Evolutionary conservation across 345 rosid genomes (phyloP), one percentile per base, ranked within the genome.

Genomic region (Euphorbia lathyris): DNA sequence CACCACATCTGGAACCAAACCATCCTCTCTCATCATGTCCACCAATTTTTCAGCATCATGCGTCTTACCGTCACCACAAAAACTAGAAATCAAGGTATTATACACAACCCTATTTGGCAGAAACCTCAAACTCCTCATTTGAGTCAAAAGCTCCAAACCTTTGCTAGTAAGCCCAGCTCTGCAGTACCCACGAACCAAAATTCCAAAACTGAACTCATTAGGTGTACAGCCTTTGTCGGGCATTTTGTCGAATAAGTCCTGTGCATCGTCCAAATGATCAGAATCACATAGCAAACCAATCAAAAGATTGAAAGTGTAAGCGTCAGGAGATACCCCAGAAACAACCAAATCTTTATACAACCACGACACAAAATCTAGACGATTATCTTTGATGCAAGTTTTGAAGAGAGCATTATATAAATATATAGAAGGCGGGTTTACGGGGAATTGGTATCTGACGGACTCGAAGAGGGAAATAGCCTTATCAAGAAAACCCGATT

Each of bases 101-200:
- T 88, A 95, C 71, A 92, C 90, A 56, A 92, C 90, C 73, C 57
- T 79, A 80, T 88, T 92, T 0, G 91, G 98, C 45, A 6, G 67
- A 70, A 87, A 68, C 72, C 96, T 87, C 11, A 13, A 77, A 14
- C 70, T 68, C 70, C 66, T 79, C 91, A 90, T 86, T 57, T 68
- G 84, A 63, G 70, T 74, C 79, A 95, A 78, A 77, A 90, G 75
- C 78, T 89, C 84, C 71, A 90, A 50, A 1, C 93, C 96, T 76
- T 85, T 78, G 9, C 53, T 70, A 43, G 83, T 13, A 50, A 85
- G 59, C 77, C 90, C 94, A 43, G 80, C 87, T 76, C 74, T 82
- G 75, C 98, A 95, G 80, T 86, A 92, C 68, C 98, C 99, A 57
- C 89, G 90, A 76, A 90, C 82, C 91, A 92, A 82, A 72, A 90